Evolutionary conservation across 805 yeast species (phyloP).

Genomic region (Ogataea paraovalis): DNA sequence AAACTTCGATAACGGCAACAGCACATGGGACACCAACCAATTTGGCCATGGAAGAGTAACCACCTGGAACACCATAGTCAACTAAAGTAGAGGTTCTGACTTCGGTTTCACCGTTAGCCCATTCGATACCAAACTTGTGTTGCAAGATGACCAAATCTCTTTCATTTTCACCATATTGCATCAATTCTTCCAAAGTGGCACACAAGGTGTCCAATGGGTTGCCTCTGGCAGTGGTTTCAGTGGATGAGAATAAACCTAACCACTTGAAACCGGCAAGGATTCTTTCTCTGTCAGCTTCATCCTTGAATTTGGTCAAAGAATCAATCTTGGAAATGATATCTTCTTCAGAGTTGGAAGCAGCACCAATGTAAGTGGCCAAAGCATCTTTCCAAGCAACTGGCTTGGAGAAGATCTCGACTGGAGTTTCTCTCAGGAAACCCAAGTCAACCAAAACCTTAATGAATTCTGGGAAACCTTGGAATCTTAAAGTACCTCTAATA

Average conservation of each 20-base stretch:
- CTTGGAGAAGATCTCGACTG: constrained; percentile 52
- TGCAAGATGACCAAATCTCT: constrained; percentile 93
- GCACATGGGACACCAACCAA: constrained; percentile 98
- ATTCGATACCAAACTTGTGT: constrained; percentile 96
- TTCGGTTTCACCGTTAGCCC: constrained; percentile 90
- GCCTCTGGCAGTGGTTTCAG: constrained; percentile 77
- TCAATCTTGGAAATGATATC: constrained; percentile 77
- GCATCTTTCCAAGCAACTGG: constrained; percentile 85
- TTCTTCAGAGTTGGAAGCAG: constrained; percentile 61
- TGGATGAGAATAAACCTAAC: constrained; percentile 87
- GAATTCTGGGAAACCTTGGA: constrained; percentile 98
- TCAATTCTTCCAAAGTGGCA: constrained; percentile 89
- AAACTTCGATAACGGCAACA: constrained; percentile 82
- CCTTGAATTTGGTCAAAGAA: constrained; percentile 74
- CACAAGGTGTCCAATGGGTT: constrained; percentile 95
- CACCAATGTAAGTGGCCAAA: constrained; percentile 67
- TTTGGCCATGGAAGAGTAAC: constrained; percentile 98
- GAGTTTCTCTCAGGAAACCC: constrained; percentile 84
- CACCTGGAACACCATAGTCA: constrained; percentile 88
- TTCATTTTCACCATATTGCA: constrained; percentile 95
- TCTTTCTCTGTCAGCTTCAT: constrained; percentile 77
- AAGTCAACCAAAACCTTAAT: constrained; percentile 91
- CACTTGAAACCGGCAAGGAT: constrained; percentile 86
- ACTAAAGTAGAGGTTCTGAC: constrained; percentile 93
- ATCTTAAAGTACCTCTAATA: constrained; percentile 94